phyloP scores from a whole-genome alignment of 129 eudicot species.

The Gnaphalium uliginosum region DNA sequence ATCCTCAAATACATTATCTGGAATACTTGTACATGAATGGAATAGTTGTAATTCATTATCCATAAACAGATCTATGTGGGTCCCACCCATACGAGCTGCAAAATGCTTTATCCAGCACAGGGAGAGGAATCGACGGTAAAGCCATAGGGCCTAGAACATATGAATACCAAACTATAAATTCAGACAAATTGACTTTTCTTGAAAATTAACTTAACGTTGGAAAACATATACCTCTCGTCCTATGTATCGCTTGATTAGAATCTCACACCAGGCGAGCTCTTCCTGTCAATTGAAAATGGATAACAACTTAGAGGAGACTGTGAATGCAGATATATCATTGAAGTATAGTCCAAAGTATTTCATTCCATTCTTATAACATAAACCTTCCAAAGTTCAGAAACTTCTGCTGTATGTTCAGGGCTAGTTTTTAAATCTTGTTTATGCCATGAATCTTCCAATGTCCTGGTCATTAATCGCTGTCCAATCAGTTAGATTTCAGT shows the following conservation, averaged over 20 bases:
- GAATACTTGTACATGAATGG: slow-evolving; percentile 49
- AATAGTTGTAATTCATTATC: slow-evolving; percentile 56
- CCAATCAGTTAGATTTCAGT: slow-evolving; percentile 37
- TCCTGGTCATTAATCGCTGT: slow-evolving; percentile 72
- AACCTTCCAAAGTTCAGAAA: slow-evolving; percentile 60
- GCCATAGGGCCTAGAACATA: slow-evolving; percentile 74
- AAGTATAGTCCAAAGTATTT: too few relatives aligned
- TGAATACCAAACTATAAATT: slow-evolving; percentile 2
- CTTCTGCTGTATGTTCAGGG: slow-evolving; percentile 31
- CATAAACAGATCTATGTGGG: slow-evolving; percentile 36
- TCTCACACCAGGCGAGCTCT: slow-evolving; percentile 71
- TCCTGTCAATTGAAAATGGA: slow-evolving; percentile 49
- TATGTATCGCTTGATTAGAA: slow-evolving; percentile 61
- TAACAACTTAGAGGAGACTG: not conserved
- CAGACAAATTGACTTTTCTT: not conserved
- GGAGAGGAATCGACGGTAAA: slow-evolving; percentile 84
- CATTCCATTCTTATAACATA: too few relatives aligned
- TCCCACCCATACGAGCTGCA: slow-evolving; percentile 24
- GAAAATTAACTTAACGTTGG: not conserved
- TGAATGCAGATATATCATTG: not conserved
- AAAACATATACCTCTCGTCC: slow-evolving; percentile 83
- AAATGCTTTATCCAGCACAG: slow-evolving; percentile 65
- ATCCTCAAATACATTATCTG: slow-evolving; percentile 70
- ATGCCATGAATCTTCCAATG: slow-evolving; percentile 45
- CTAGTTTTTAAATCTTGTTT: slow-evolving; percentile 39